Conservation (phyloP, 352 stramenopile species). For the Pythium apleroticum region DNA sequence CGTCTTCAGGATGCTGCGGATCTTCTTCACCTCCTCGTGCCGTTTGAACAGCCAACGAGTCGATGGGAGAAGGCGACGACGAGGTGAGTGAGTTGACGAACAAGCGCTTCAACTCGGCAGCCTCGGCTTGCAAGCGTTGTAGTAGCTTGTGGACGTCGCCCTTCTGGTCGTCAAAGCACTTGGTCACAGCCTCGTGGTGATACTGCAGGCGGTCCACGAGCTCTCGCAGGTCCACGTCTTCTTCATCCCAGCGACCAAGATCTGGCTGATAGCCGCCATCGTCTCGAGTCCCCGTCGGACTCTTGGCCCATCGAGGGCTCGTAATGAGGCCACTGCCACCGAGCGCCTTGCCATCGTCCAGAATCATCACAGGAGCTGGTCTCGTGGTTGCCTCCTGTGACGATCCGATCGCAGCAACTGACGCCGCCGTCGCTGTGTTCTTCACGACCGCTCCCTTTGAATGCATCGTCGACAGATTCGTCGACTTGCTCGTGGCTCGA, state of each 20-base stretch:
- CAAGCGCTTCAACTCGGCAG: slow-evolving; percentile 63
- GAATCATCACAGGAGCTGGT: slow-evolving; percentile 24
- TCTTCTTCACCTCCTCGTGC: neutral
- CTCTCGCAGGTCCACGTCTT: slow-evolving; percentile 72
- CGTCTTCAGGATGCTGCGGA: slow-evolving; percentile 9
- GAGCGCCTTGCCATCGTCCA: slow-evolving; percentile 17
- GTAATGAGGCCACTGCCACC: neutral
- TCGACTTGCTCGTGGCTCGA: slow-evolving; percentile 36
- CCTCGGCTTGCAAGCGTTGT: slow-evolving; percentile 67
- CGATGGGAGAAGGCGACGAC: slow-evolving; percentile 9
- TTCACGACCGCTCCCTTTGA: slow-evolving; percentile 61
- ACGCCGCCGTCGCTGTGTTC: slow-evolving; percentile 28
- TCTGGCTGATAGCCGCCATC: slow-evolving; percentile 49
- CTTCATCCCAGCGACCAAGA: slow-evolving; percentile 66
- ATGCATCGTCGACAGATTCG: slow-evolving; percentile 61
- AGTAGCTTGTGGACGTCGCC: slow-evolving; percentile 58
- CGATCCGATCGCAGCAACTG: neutral
- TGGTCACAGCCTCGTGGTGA: slow-evolving; percentile 74
- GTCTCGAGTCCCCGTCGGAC: neutral
- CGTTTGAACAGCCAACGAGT: neutral
- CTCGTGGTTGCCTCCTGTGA: slow-evolving; percentile 2
- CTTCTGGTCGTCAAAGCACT: slow-evolving; percentile 75
- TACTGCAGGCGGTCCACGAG: slow-evolving; percentile 75
- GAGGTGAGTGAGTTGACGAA: slow-evolving; percentile 55
- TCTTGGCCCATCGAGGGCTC: slow-evolving; percentile 20